These are phyloP conservation scores for Pseudogymnoascus sp. DNA, from an alignment of 2,329 filamentous ascomycete species.

Conservation along the genomic window DNA sequence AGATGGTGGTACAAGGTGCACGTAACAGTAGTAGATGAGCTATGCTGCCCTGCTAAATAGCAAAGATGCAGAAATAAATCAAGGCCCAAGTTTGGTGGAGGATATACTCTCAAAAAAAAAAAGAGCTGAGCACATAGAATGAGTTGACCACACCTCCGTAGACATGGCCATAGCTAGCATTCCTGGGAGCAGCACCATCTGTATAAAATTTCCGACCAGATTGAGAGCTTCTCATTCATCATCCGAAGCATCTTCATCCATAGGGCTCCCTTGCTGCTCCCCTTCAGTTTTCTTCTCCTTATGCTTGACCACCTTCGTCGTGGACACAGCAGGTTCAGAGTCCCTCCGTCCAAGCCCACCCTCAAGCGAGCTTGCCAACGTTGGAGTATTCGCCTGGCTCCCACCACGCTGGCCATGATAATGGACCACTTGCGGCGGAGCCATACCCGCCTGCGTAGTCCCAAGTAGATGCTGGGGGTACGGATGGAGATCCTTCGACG, in stretches of 20 bases:
- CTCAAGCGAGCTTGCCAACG: slow-evolving; percentile 24
- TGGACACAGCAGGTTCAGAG: background rate
- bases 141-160: background rate
- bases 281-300: background rate
- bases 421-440: slow-evolving; percentile 58
- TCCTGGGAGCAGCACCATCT: background rate
- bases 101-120: background rate
- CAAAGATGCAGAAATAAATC: background rate
- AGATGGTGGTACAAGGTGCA: background rate
- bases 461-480: slow-evolving; percentile 61
- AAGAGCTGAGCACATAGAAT: background rate
- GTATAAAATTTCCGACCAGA: background rate
- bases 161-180: background rate
- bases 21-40: background rate
- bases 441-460: slow-evolving; percentile 50
- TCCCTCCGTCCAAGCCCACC: background rate
- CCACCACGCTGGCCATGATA: slow-evolving; percentile 62
- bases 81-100: background rate
- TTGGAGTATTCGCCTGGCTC: slow-evolving; percentile 60
- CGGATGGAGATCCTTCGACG: slow-evolving; percentile 61
- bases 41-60: background rate
- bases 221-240: background rate
- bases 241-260: background rate
- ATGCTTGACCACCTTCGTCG: background rate
- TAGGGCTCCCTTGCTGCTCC: background rate